phyloP scores from a whole-genome alignment of 1,284 basidiomycete genomes.

The Mycosarcoma mackinlayi region DNA sequence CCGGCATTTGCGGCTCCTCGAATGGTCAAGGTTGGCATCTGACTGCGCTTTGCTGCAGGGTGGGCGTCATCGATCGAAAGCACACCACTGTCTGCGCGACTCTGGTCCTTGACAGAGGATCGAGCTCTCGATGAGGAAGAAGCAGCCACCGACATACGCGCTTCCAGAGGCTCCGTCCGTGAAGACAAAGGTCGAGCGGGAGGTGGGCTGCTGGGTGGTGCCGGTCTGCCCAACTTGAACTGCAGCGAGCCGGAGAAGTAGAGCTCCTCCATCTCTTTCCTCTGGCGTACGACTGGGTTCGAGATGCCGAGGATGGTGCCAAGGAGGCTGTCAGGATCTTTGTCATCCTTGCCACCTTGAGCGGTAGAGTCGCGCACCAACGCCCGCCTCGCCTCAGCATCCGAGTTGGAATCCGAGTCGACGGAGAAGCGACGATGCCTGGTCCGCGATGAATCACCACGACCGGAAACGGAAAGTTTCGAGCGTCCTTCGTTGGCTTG shows the following conservation, averaged over 20 bases:
- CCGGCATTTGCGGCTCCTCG: constrained; percentile 30
- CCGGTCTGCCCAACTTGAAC: constrained; percentile 71
- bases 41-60: constrained; percentile 10
- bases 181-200: constrained; percentile 28
- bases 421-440: constrained; percentile 31
- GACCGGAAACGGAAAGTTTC: constrained; percentile 12
- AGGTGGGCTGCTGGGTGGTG: constrained; percentile 43
- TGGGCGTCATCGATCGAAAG: constrained; percentile 31
- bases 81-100: constrained; percentile 21
- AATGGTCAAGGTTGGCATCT: constrained; percentile 28
- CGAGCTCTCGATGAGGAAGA: constrained; percentile 1
- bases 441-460: constrained; percentile 13
- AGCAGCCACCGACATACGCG: constrained; percentile 2
- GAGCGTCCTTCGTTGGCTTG: constrained; percentile 50
- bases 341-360: constrained; percentile 45
- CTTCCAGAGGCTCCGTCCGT: constrained; percentile 1
- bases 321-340: constrained; percentile 77
- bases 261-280: constrained; percentile 75
- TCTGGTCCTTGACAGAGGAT: constrained; percentile 8
- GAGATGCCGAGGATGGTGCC: constrained; percentile 83
- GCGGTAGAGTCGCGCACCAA: constrained; percentile 44
- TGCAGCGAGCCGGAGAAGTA: constrained; percentile 77
- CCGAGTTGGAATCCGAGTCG: constrained; percentile 41
- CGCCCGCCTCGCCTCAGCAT: constrained; percentile 51
- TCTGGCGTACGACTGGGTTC: constrained; percentile 76